These are phyloP conservation scores for Verticillium dahliae DNA, from an alignment of 2,329 filamentous ascomycete genomes.

Conservation along the genomic window DNA sequence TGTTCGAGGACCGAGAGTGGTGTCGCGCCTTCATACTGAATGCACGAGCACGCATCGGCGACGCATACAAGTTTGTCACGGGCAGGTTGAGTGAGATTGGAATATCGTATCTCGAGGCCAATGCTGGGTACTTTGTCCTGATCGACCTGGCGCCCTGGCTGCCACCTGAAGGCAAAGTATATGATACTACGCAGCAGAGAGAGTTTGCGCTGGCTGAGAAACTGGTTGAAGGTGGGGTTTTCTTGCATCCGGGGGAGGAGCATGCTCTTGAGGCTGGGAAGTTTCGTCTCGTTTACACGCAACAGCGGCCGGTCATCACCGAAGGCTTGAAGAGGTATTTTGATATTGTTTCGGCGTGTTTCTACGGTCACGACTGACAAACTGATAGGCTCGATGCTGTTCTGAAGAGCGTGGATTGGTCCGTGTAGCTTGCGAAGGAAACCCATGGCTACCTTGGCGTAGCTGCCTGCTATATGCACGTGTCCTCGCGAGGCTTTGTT, in stretches of 20 bases:
- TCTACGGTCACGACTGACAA: background rate
- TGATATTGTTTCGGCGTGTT: background rate
- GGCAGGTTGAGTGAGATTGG: conserved; percentile 28
- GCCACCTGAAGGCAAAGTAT: conserved; percentile 12
- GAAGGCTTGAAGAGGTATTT: conserved; percentile 29
- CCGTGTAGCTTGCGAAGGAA: too few species aligned
- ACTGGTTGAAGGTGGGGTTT: conserved; percentile 39
- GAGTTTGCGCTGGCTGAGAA: conserved; percentile 37
- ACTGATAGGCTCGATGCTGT: background rate
- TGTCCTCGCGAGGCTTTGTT: too few species aligned
- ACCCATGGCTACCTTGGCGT: too few species aligned
- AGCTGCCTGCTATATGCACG: too few species aligned
- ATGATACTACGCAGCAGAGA: conserved; percentile 20
- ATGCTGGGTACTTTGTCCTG: conserved; percentile 53
- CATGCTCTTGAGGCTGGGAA: conserved; percentile 39
- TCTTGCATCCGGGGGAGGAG: conserved; percentile 40
- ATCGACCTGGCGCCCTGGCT: conserved; percentile 41
- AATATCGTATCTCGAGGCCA: conserved; percentile 40
- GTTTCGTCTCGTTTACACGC: conserved; percentile 47
- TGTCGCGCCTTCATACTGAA: conserved; percentile 33
- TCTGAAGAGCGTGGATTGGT: background rate
- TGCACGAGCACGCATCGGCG: conserved; percentile 30
- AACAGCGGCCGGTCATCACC: conserved; percentile 23
- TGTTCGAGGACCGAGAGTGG: conserved; percentile 40
- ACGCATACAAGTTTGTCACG: conserved; percentile 31